Evolutionary conservation across 495 filamentous ascomycete species (phyloP).

Genomic region (Aspergillus ellipticus): DNA sequence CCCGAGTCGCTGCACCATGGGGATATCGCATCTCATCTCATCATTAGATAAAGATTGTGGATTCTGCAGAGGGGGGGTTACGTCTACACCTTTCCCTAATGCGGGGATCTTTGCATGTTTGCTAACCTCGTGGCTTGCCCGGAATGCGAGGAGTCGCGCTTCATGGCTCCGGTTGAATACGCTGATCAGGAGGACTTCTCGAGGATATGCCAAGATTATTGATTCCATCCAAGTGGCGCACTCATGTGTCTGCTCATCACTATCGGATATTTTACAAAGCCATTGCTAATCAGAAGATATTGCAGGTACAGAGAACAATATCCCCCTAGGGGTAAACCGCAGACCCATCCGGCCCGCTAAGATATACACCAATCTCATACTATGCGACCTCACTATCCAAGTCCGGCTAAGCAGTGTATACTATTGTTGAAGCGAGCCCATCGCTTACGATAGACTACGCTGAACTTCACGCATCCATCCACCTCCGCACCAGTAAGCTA

Average conservation of each 20-base stretch:
- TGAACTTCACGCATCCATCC: neutral
- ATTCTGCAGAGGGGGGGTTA: neutral
- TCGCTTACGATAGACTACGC: neutral
- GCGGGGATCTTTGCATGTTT: neutral
- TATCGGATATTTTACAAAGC: too few species aligned
- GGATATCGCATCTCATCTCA: neutral
- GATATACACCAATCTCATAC: neutral
- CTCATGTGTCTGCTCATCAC: too few species aligned
- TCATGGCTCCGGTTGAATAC: too few species aligned
- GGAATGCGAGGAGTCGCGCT: too few species aligned
- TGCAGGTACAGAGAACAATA: too few species aligned
- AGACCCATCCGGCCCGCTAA: too few species aligned
- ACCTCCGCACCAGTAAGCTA: neutral
- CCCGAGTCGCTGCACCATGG: neutral
- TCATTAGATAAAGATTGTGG: neutral
- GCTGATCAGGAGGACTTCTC: too few species aligned
- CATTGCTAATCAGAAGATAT: too few species aligned
- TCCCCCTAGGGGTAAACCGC: too few species aligned
- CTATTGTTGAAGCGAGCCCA: neutral
- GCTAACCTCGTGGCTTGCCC: neutral
- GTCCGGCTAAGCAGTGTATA: neutral
- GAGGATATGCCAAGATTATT: too few species aligned
- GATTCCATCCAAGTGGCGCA: too few species aligned
- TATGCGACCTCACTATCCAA: neutral
- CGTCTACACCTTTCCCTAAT: neutral